phyloP scores from a whole-genome alignment of 2,329 filamentous ascomycete genomes.

The Microdochium trichocladiopsis region DNA sequence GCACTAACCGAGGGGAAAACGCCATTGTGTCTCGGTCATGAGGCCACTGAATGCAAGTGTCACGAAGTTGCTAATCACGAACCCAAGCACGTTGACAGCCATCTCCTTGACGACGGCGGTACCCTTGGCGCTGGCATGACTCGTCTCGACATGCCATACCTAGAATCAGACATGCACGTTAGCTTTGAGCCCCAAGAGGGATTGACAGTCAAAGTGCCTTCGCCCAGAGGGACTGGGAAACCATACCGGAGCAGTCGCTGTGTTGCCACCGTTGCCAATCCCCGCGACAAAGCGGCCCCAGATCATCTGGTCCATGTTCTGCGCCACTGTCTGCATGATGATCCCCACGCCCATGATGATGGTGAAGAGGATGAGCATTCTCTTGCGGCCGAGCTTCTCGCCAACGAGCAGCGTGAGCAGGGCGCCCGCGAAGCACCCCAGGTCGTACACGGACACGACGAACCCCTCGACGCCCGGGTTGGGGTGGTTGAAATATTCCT shows the following conservation, averaged over 20 bases:
- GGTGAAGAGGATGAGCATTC: conserved; percentile 6
- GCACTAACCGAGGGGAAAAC: conserved; percentile 1
- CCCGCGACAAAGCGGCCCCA: conserved; percentile 4
- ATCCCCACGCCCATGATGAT: conserved; percentile 4
- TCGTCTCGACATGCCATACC: conserved; percentile 6
- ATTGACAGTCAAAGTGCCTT: no score
- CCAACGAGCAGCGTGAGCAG: conserved; percentile 2
- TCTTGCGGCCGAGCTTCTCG: conserved; percentile 5
- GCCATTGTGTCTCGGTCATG: conserved; percentile 1
- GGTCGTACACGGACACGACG: conserved; percentile 6
- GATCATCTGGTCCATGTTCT: conserved; percentile 4
- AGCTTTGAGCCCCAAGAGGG: neutral
- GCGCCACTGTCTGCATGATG: conserved; percentile 3
- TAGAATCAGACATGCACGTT: neutral
- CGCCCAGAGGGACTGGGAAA: no score
- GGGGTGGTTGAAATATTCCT: conserved; percentile 4
- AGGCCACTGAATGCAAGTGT: conserved; percentile 2
- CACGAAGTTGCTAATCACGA: conserved; percentile 1
- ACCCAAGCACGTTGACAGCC: conserved; percentile 3
- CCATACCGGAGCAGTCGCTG: conserved; percentile 15
- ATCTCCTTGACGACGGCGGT: conserved; percentile 3
- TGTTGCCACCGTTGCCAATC: conserved; percentile 11
- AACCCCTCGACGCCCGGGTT: conserved; percentile 2
- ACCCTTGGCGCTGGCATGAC: conserved; percentile 4
- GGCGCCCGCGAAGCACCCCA: conserved; percentile 5